Percentiles rank a stretch among this genome's conserved stretches.
Conservation (phyloP, 805 yeast genomes). For the Kurtzmaniella fragi region DNA sequence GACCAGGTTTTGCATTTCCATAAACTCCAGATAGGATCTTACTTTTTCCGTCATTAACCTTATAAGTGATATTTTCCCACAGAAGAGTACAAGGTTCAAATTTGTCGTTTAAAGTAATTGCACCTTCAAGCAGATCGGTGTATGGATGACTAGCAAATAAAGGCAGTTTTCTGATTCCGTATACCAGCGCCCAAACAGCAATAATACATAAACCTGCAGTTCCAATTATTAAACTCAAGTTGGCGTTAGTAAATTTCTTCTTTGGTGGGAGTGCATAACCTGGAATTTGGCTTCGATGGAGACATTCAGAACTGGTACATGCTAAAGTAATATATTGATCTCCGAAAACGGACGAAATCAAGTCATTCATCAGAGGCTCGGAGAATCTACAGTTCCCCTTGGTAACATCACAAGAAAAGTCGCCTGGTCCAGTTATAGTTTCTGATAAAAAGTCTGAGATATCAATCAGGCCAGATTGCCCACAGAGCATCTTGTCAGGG, state of each 20-base stretch:
- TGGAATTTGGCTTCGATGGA: slow-evolving; percentile 89
- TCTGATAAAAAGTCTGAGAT: slow-evolving; percentile 88
- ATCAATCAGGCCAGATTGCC: slow-evolving; percentile 90
- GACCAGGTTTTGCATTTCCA: slow-evolving; percentile 82
- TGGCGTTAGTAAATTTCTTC: slow-evolving; percentile 38
- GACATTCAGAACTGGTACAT: slow-evolving; percentile 86
- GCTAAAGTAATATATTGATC: slow-evolving; percentile 80
- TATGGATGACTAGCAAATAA: slow-evolving; percentile 39
- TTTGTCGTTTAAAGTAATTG: slow-evolving; percentile 30
- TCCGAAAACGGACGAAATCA: slow-evolving; percentile 90
- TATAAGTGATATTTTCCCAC: slow-evolving; percentile 68
- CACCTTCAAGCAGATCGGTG: slow-evolving; percentile 27
- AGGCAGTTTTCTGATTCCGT: slow-evolving; percentile 56
- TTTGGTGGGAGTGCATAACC: slow-evolving; percentile 73
- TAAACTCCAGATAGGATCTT: slow-evolving; percentile 57
- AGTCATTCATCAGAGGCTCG: slow-evolving; percentile 94
- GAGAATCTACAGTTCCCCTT: slow-evolving; percentile 68
- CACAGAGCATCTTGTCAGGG: slow-evolving; percentile 91
- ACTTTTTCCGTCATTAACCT: slow-evolving; percentile 39
- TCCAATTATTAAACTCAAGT: slow-evolving; percentile 42
- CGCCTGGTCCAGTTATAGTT: slow-evolving; percentile 91
- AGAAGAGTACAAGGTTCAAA: slow-evolving; percentile 68
- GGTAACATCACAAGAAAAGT: slow-evolving; percentile 70
- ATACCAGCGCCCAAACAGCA: slow-evolving; percentile 36
- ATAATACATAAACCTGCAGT: slow-evolving; percentile 40